Base-by-base conservation (phyloP, 306 rosid species). In the Senna tora region DNA sequence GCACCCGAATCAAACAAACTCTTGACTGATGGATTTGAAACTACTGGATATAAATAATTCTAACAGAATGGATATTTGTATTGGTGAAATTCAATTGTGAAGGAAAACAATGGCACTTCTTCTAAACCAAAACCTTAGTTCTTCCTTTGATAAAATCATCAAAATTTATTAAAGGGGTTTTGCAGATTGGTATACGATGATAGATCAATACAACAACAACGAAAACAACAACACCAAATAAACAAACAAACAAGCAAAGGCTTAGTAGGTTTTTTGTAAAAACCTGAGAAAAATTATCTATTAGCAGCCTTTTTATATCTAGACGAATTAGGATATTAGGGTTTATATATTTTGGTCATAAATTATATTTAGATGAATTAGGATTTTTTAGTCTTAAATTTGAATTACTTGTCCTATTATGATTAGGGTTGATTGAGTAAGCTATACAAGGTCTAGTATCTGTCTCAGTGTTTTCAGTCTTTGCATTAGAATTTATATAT, bases 151-250 rank as follows among this genome's bases (percentile, higher is more conserved):
- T 20, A 49, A 71, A 46, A 33, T 43, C 32, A 9, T 2, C 15
- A 46, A 39, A 33, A 20, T 6, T 22, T 54, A 16, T 30, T 61
- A 20, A 56, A 46, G 28, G 62, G 69, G 46, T 56, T 65, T 72
- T 61, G 16, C 15, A 63, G 46, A 38, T 65, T 78, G 77, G 20
- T 16, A 56, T 34, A 65, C 45, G 61, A 50, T 57, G 62, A 28
- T n/a, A n/a, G n/a, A n/a, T n/a, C n/a, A n/a, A n/a, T n/a, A n/a
- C n/a, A n/a, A n/a, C n/a, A n/a, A n/a, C n/a, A n/a, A n/a, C n/a
- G n/a, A n/a, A n/a, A n/a, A n/a, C n/a, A n/a, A n/a, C n/a, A n/a
- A n/a, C n/a, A n/a, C n/a, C n/a, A n/a, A n/a, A n/a, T n/a, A n/a
- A n/a, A n/a, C n/a, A n/a, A n/a, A n/a, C n/a, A n/a, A n/a, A n/a